Evolutionary conservation across 129 eudicot genomes (phyloP).

Genomic region (Oenanthe sinensis): DNA sequence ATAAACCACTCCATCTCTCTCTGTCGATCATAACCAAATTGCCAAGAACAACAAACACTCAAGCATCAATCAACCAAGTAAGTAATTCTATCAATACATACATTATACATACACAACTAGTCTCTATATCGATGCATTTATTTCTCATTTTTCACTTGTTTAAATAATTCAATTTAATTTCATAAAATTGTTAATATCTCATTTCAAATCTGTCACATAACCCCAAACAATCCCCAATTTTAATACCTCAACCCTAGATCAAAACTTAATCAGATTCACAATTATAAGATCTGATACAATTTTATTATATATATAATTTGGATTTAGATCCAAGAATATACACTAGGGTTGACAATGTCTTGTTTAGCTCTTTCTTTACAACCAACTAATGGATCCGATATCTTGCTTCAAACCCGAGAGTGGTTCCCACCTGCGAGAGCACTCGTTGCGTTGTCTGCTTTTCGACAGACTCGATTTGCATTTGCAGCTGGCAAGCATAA

Average conservation of each 20-base stretch:
- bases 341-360: slow-evolving; percentile 46
- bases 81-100: not conserved
- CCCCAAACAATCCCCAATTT: not conserved
- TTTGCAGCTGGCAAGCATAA: slow-evolving; percentile 51
- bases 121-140: too few species aligned
- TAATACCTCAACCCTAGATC: not conserved
- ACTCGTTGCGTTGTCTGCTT: slow-evolving; percentile 77
- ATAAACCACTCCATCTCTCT: not conserved
- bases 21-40: not conserved
- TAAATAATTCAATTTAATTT: not conserved
- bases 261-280: not conserved
- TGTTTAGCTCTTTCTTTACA: slow-evolving; percentile 87
- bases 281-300: not conserved
- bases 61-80: not conserved
- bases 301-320: not conserved
- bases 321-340: slow-evolving; percentile 9
- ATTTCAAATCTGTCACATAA: not conserved
- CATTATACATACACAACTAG: not conserved
- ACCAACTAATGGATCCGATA: slow-evolving; percentile 83
- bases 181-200: not conserved
- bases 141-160: not conserved
- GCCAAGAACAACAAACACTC: not conserved
- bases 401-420: slow-evolving; percentile 91
- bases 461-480: slow-evolving; percentile 71
- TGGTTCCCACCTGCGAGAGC: slow-evolving; percentile 99